A percentile compares a stretch with the other conserved stretches of the same genome.
phyloP scores from a whole-genome alignment of 2,329 filamentous ascomycete species.

The Neofusicoccum sp. region DNA sequence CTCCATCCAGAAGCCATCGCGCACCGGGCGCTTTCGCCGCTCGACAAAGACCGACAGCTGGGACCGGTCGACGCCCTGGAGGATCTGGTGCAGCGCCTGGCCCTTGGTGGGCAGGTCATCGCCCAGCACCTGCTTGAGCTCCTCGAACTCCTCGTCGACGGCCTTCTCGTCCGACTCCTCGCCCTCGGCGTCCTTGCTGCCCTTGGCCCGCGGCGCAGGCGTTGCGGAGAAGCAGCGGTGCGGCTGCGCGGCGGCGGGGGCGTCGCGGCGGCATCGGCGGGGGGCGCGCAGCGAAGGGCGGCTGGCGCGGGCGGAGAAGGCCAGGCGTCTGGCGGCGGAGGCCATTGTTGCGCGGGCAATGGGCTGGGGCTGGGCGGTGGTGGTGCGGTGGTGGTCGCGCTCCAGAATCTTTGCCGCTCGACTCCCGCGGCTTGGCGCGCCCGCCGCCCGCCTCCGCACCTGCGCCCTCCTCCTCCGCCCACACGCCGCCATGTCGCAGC shows the following conservation, averaged over 20 bases:
- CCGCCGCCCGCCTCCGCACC: not conserved
- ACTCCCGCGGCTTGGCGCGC: conserved; percentile 12
- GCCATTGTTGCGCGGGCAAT: conserved; percentile 16
- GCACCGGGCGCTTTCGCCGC: not conserved
- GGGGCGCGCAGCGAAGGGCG: not conserved
- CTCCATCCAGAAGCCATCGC: conserved; percentile 36
- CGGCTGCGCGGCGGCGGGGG: conserved; percentile 1
- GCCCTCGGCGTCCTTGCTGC: not conserved
- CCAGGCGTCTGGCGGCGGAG: conserved; percentile 15
- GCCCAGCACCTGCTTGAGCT: conserved; percentile 14
- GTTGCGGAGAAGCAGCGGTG: conserved; percentile 13
- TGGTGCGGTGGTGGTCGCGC: conserved; percentile 5
- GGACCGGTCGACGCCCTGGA: not conserved
- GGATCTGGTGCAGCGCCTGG: not conserved
- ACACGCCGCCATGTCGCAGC: not conserved
- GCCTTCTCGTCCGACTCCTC: not conserved
- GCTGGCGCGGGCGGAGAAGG: conserved; percentile 8
- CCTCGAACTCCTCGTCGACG: conserved; percentile 6
- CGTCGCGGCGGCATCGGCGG: not conserved
- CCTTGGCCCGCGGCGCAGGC: conserved; percentile 10
- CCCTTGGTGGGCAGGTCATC: conserved; percentile 9
- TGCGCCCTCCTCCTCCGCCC: not conserved
- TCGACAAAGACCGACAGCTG: not conserved
- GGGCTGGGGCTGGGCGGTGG: not conserved
- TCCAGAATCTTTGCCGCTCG: conserved; percentile 17